Conservation (phyloP, 169 alveolate genomes). For the Besnoitia besnoiti region DNA sequence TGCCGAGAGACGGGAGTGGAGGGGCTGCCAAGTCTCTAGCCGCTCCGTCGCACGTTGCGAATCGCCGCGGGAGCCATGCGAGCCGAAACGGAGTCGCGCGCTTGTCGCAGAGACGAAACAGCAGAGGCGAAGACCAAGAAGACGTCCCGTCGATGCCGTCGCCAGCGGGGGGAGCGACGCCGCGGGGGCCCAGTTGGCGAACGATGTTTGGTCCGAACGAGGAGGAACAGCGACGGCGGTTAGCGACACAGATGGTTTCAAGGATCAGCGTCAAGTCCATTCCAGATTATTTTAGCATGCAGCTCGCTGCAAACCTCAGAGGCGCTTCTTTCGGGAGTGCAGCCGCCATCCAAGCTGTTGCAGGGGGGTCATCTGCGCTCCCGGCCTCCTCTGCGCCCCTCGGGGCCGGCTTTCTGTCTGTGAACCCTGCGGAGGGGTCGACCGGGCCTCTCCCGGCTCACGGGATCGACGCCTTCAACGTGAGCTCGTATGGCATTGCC, state of each 20-base stretch:
- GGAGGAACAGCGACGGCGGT: conserved; percentile 1
- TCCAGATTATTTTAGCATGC: conserved; percentile 38
- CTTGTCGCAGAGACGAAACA: neutral
- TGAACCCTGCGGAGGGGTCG: neutral
- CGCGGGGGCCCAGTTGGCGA: neutral
- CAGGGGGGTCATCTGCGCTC: neutral
- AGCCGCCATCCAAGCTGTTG: neutral
- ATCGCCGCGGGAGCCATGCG: neutral
- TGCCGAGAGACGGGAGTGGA: neutral
- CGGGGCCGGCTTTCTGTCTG: neutral
- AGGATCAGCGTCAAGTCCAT: conserved; percentile 5
- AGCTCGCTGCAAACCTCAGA: conserved; percentile 24
- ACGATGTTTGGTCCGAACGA: neutral
- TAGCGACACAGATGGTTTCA: neutral
- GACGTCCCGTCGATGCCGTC: neutral
- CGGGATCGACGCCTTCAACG: no score
- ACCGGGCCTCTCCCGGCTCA: neutral
- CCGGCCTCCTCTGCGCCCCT: neutral
- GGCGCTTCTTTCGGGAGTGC: neutral
- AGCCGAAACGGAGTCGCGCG: neutral
- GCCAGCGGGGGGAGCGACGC: neutral
- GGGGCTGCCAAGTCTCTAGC: no score
- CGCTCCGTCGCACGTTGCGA: no score
- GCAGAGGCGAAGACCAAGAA: neutral
- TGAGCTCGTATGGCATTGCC: no score